Evolutionary conservation across 2,329 filamentous ascomycete genomes (phyloP).

Genomic region (Fusarium cyanostomum): DNA sequence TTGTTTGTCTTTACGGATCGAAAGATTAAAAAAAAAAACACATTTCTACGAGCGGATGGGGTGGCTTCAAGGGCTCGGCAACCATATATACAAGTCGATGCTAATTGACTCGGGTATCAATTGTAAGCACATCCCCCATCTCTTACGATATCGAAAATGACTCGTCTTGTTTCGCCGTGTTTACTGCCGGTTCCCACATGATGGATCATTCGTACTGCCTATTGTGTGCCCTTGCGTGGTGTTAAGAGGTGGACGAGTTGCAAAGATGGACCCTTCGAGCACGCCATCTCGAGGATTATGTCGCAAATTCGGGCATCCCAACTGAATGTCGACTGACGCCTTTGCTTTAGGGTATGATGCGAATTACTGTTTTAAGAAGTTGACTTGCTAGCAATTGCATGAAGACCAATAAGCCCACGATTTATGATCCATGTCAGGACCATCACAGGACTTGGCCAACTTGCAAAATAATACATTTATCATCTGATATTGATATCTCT

Average conservation of each 20-base stretch:
- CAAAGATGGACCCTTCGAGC: constrained; percentile 23
- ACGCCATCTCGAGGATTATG: constrained; percentile 36
- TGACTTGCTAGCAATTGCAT: no score
- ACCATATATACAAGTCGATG: not conserved
- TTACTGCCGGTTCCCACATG: not conserved
- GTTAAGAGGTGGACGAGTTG: constrained; percentile 14
- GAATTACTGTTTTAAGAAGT: not conserved
- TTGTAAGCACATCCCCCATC: not conserved
- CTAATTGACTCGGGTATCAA: not conserved
- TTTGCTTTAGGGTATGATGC: constrained; percentile 21
- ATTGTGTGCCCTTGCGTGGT: constrained; percentile 20
- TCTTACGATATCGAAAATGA: constrained; percentile 8
- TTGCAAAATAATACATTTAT: no score
- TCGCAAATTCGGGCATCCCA: constrained; percentile 26
- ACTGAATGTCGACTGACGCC: constrained; percentile 15
- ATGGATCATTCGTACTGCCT: constrained; percentile 3
- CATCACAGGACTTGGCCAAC: no score
- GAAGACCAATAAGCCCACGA: no score
- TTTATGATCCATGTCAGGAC: no score
- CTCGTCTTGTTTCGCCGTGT: not conserved
- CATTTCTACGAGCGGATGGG: not conserved
- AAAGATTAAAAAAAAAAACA: not conserved
- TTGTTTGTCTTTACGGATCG: no score
- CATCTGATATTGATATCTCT: no score
- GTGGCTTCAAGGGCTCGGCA: not conserved